Percentiles rank a stretch among this genome's conserved stretches.
phyloP scores from a whole-genome alignment of 257 asterid genomes.

The Solanum medicagineum region DNA sequence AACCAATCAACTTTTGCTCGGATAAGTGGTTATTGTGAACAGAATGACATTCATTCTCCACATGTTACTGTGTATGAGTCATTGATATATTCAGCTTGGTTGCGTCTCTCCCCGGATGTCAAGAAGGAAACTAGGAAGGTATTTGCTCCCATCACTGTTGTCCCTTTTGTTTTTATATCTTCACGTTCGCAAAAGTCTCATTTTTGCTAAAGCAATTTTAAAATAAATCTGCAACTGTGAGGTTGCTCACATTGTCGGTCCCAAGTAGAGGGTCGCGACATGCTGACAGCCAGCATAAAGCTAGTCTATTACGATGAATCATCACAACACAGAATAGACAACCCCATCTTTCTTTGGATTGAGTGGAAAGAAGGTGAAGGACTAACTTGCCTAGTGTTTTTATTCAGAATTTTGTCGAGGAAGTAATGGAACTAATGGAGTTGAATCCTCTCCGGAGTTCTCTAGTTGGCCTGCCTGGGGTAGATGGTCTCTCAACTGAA shows the following conservation, averaged over 20 bases:
- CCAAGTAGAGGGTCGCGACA: not conserved
- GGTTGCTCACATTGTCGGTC: not conserved
- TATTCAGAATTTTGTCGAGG: constrained; percentile 67
- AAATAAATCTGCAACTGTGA: not conserved
- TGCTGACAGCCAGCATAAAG: not conserved
- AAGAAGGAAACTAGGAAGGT: constrained; percentile 42
- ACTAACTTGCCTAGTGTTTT: not conserved
- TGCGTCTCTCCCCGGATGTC: constrained; percentile 69
- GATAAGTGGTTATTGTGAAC: constrained; percentile 81
- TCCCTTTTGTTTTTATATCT: not conserved
- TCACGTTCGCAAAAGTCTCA: not conserved
- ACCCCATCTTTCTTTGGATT: not conserved
- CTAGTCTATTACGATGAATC: not conserved
- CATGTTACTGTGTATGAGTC: constrained; percentile 79
- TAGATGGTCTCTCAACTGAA: constrained; percentile 77
- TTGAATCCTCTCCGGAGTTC: constrained; percentile 48
- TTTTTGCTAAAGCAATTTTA: not conserved
- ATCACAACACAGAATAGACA: not conserved
- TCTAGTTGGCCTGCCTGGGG: constrained; percentile 78
- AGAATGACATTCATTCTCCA: constrained; percentile 89
- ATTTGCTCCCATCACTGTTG: not conserved
- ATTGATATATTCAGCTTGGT: constrained; percentile 80
- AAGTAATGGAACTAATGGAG: constrained; percentile 84
- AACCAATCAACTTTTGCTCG: constrained; percentile 85
- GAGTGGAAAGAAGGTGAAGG: not conserved